A percentile compares a stretch with the other conserved stretches of the same genome.
Evolutionary conservation across 495 filamentous ascomycete species (phyloP).

Genomic region (Hypoxylon cercidicola): DNA sequence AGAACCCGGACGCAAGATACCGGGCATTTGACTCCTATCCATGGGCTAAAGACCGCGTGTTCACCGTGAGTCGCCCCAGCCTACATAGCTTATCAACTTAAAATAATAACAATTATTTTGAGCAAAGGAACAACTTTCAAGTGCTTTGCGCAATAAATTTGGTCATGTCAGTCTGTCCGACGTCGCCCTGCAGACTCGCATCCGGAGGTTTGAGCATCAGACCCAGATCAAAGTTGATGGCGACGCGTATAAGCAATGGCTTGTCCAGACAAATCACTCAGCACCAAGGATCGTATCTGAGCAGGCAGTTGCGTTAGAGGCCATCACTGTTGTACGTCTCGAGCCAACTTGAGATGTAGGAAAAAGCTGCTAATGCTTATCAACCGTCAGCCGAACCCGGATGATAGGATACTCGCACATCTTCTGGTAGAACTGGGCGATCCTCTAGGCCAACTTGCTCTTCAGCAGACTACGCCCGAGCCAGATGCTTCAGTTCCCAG

Average conservation of each 20-base stretch:
- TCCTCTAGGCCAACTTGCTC: conserved; percentile 29
- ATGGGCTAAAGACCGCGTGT: conserved; percentile 45
- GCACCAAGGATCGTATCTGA: conserved; percentile 40
- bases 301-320: conserved; percentile 33
- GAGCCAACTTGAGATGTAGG: neutral
- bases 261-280: conserved; percentile 21
- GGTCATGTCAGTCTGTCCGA: conserved; percentile 37
- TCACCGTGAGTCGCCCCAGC: conserved; percentile 45
- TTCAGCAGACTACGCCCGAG: conserved; percentile 22
- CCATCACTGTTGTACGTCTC: conserved; percentile 31
- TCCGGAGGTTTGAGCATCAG: conserved; percentile 56
- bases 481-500: conserved; percentile 45
- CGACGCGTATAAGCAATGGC: conserved; percentile 49
- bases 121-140: conserved; percentile 32
- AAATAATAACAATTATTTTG: conserved; percentile 3
- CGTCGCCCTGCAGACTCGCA: conserved; percentile 53
- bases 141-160: conserved; percentile 19
- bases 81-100: neutral
- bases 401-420: conserved; percentile 42
- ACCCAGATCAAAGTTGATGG: conserved; percentile 50
- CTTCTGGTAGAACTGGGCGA: conserved; percentile 43
- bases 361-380: conserved; percentile 5
- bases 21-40: conserved; percentile 47
- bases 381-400: conserved; percentile 31
- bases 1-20: conserved; percentile 40